Evolutionary conservation across 768 basidiomycete species (phyloP).

Genomic region (Hypholoma fasciculare): DNA sequence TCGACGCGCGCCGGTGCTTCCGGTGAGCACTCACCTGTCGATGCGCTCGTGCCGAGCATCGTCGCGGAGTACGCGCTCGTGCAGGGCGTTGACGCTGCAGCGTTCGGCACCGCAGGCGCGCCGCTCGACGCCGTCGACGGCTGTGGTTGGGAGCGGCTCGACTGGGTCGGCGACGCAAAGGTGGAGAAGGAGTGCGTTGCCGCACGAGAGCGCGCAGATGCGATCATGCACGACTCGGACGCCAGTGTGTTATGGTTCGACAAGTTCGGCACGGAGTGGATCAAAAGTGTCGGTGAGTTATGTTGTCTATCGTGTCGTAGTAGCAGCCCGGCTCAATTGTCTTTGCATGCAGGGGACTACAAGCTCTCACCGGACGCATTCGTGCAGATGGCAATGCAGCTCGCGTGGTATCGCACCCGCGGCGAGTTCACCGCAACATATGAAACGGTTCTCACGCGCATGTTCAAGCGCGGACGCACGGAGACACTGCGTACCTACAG

Average conservation of each 20-base stretch:
- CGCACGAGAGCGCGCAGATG: conserved; percentile 57
- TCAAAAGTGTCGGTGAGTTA: conserved; percentile 66
- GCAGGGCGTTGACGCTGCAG: conserved; percentile 56
- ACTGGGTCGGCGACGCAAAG: conserved; percentile 72
- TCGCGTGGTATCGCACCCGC: conserved; percentile 85
- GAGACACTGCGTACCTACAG: conserved; percentile 84
- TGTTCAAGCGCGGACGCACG: conserved; percentile 86
- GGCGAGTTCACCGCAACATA: conserved; percentile 85
- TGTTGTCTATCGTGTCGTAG: neutral
- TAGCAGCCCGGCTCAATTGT: neutral
- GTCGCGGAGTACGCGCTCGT: conserved; percentile 81
- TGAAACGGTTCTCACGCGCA: conserved; percentile 87
- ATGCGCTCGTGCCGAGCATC: conserved; percentile 88
- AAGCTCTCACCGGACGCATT: conserved; percentile 75
- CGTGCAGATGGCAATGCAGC: conserved; percentile 88
- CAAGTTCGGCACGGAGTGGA: conserved; percentile 86
- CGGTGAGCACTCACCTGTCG: conserved; percentile 90
- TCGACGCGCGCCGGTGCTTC: conserved; percentile 82
- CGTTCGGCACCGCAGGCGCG: conserved; percentile 29
- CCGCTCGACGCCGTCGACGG: conserved; percentile 9
- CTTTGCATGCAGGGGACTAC: conserved; percentile 22
- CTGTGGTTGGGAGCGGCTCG: conserved; percentile 58
- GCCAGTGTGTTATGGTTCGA: conserved; percentile 80
- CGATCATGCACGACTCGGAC: conserved; percentile 77
- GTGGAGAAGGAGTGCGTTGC: conserved; percentile 55